Evolutionary conservation across 345 rosid species (phyloP).

Genomic region (Cochlearia excelsa): DNA sequence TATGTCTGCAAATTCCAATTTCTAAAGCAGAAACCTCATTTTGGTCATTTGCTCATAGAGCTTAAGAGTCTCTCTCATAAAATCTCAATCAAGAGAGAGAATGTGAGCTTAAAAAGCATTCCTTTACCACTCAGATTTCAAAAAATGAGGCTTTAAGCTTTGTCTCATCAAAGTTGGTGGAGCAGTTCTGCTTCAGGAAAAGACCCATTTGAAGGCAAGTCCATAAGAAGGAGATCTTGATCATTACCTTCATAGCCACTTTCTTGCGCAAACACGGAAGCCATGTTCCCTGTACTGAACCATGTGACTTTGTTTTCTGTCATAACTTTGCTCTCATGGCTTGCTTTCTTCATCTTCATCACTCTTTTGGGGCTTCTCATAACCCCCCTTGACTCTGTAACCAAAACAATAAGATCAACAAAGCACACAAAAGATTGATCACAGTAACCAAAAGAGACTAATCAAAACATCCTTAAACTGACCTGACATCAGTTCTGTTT

Average conservation of each 20-base stretch:
- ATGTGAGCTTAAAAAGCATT: slow-evolving; percentile 6
- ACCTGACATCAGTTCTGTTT: slow-evolving; percentile 61
- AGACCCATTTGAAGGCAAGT: slow-evolving; percentile 76
- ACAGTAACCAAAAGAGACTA: slow-evolving; percentile 1
- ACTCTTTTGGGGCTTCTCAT: slow-evolving; percentile 73
- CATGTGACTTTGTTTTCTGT: slow-evolving; percentile 59
- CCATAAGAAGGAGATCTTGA: slow-evolving; percentile 72
- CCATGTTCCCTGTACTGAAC: slow-evolving; percentile 70
- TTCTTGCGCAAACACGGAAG: slow-evolving; percentile 60
- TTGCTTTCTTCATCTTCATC: slow-evolving; percentile 41
- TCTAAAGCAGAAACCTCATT: slow-evolving; percentile 31
- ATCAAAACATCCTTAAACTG: slow-evolving; percentile 18
- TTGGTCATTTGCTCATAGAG: slow-evolving; percentile 19
- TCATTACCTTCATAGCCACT: slow-evolving; percentile 53
- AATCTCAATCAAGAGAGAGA: slow-evolving; percentile 17
- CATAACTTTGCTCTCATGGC: slow-evolving; percentile 55
- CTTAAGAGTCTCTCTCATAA: slow-evolving; percentile 18
- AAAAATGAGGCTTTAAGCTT: slow-evolving; percentile 25
- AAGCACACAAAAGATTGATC: slow-evolving; percentile 2
- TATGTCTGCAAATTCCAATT: slow-evolving; percentile 16
- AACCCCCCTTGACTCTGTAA: slow-evolving; percentile 51
- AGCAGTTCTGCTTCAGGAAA: slow-evolving; percentile 95
- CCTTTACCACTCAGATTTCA: slow-evolving; percentile 7
- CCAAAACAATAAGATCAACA: slow-evolving; percentile 21
- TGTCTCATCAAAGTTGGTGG: slow-evolving; percentile 30